A percentile compares a stretch with the other conserved stretches of the same genome.
These are phyloP conservation scores for Dendrocalamus sinicus DNA, from an alignment of 176 grass and related monocot genomes.

Conservation along the genomic window DNA sequence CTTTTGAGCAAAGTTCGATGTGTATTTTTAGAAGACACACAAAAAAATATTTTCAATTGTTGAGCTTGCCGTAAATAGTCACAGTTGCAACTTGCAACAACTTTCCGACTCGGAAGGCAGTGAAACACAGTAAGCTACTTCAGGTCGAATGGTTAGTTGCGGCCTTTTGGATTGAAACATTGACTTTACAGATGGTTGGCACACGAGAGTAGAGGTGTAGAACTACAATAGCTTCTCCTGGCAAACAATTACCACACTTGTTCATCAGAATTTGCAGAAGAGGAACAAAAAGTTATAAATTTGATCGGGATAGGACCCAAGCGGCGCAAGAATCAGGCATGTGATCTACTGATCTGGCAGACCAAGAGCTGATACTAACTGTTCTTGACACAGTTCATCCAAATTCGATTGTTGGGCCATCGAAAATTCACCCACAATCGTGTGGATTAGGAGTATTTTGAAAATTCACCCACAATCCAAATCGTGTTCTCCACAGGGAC, in stretches of 20 bases:
- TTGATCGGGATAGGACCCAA: not conserved
- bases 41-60: not conserved
- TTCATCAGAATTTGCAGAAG: not conserved
- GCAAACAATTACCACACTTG: not conserved
- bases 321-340: not conserved
- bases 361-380: not conserved
- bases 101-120: not conserved
- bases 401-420: not conserved
- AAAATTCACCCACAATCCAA: too few relatives aligned
- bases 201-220: not conserved
- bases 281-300: not conserved
- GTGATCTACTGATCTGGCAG: not conserved
- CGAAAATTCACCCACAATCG: not conserved
- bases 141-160: not conserved
- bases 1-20: too few relatives aligned
- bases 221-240: not conserved
- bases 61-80: not conserved
- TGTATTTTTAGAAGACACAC: not conserved
- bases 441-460: not conserved
- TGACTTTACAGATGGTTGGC: not conserved
- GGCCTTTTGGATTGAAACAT: not conserved
- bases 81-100: not conserved
- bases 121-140: not conserved
- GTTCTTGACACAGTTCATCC: not conserved
- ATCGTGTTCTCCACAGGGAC: too few relatives aligned